Conservation (phyloP, 1,284 basidiomycete genomes). For the Veloporphyrellus conicus region DNA sequence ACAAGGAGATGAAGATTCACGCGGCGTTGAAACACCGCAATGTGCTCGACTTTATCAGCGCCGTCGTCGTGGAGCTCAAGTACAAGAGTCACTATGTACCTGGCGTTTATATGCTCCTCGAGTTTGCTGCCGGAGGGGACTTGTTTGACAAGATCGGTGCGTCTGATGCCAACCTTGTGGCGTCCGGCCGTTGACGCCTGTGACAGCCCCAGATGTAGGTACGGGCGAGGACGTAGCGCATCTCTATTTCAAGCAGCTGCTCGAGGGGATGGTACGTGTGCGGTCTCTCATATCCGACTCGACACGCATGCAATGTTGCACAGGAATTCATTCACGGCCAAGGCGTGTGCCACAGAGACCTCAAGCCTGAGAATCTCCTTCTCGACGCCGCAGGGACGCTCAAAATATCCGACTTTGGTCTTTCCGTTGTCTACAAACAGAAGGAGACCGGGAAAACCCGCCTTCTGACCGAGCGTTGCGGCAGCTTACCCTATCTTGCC, state of each 20-base stretch:
- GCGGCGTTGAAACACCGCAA: conserved; percentile 75
- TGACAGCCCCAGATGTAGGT: conserved; percentile 70
- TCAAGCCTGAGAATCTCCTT: conserved; percentile 94
- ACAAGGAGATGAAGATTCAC: conserved; percentile 95
- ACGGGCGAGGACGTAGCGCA: conserved; percentile 87
- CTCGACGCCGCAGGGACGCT: conserved; percentile 75
- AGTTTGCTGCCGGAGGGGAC: conserved; percentile 91
- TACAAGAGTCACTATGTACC: conserved; percentile 59
- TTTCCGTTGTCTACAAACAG: conserved; percentile 88
- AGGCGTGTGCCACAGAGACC: conserved; percentile 93
- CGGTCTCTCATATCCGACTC: neutral
- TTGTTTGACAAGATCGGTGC: conserved; percentile 96
- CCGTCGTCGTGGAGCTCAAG: conserved; percentile 69
- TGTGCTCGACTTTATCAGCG: conserved; percentile 82
- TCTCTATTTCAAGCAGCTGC: conserved; percentile 87
- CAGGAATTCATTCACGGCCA: conserved; percentile 82
- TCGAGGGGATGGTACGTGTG: conserved; percentile 65
- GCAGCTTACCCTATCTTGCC: conserved; percentile 92
- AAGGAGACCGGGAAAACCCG: conserved; percentile 79
- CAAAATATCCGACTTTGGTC: conserved; percentile 94
- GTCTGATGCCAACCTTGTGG: conserved; percentile 12
- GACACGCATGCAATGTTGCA: conserved; percentile 9
- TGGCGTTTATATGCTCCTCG: conserved; percentile 89
- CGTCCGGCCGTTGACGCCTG: neutral
- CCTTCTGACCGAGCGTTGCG: conserved; percentile 76